A percentile compares a stretch with the other conserved stretches of the same genome.
phyloP scores from a whole-genome alignment of 1,139 yeast species.

The Sugiyamaella novakii region DNA sequence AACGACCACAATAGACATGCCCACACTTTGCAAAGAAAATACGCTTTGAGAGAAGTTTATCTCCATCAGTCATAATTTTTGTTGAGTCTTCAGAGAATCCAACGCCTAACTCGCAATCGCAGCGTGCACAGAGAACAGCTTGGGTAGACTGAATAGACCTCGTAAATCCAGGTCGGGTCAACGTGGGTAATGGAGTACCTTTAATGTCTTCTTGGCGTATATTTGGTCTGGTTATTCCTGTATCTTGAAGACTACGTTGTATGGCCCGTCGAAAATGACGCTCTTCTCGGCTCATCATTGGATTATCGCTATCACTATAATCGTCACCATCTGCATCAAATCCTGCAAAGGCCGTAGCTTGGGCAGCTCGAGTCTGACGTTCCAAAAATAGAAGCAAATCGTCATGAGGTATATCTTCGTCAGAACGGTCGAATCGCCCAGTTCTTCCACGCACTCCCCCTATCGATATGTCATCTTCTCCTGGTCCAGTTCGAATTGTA shows the following conservation, averaged over 20 bases:
- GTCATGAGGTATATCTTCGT: constrained; percentile 2
- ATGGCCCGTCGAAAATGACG: constrained; percentile 13
- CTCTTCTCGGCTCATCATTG: constrained; percentile 3
- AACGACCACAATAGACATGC: constrained; percentile 84
- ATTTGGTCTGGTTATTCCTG: constrained; percentile 4
- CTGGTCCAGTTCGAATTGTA: background rate
- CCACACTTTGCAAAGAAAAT: constrained; percentile 76
- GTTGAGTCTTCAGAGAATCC: constrained; percentile 56
- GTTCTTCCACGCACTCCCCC: background rate
- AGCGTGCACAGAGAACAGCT: constrained; percentile 58
- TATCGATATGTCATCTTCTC: background rate
- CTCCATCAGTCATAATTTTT: constrained; percentile 52
- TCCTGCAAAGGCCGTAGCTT: constrained; percentile 1
- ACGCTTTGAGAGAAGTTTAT: constrained; percentile 64
- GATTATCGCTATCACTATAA: background rate
- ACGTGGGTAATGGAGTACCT: constrained; percentile 26
- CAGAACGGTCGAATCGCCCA: background rate
- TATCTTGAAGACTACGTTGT: constrained; percentile 17
- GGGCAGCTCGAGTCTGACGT: constrained; percentile 7
- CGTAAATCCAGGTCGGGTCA: constrained; percentile 31
- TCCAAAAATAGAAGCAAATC: constrained; percentile 1
- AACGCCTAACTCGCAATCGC: constrained; percentile 69
- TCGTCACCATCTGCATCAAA: background rate
- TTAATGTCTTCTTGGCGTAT: constrained; percentile 20
- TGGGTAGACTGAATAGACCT: constrained; percentile 23